Base-by-base conservation (phyloP, 768 basidiomycete species). In the Lactarius tabidus region DNA sequence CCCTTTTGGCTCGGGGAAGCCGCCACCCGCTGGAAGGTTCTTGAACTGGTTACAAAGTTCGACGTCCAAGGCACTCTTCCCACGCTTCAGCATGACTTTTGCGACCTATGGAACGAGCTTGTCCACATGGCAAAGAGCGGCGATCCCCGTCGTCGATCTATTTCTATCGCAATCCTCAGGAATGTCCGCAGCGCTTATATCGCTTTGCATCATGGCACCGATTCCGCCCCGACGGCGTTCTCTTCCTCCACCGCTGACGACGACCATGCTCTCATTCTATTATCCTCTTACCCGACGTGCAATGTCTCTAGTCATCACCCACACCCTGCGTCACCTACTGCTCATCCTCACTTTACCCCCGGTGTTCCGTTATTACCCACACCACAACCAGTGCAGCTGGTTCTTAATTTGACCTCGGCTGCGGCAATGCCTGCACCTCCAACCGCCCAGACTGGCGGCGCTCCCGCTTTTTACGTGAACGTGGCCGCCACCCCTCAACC, bases 31-130 rank as follows among this genome's bases (percentile, higher is more conserved):
- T 12, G 51, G 54, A 60, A 39, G 41, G 51, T 54, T 1, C 28
- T 65, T 2, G 36, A 41, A 31, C 29, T 31, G 0, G 43, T 57
- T 23, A 56, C 54, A 10, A 39, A 57, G 7, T n/a, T 52, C 7
- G 29, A 51, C 5, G 15, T 20, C 20, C 45, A 15, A 39, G 6
- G 1, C 1, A 60, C 64, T 10, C 35, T 36, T 20, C 56, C 14
- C 1, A 33, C 33, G 8, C 56, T 63, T 1, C 45, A 33, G 20
- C 55, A 52, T 33, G 62, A 57, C 39, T 64, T 64, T 29, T 64
- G 57, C 12, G 12, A 20, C 39, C 38, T 64, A 12, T 64, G 63
- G 63, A 64, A 64, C 31, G 57, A 33, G 28, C 28, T 57, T 7
- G 53, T 57, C 8, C 15, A 57, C n/a, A 10, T 8, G 3, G 59